A percentile compares a stretch with the other conserved stretches of the same genome.
These are phyloP conservation scores for Chrysoporthe cubensis DNA, from an alignment of 2,329 filamentous ascomycete genomes.

Conservation along the genomic window DNA sequence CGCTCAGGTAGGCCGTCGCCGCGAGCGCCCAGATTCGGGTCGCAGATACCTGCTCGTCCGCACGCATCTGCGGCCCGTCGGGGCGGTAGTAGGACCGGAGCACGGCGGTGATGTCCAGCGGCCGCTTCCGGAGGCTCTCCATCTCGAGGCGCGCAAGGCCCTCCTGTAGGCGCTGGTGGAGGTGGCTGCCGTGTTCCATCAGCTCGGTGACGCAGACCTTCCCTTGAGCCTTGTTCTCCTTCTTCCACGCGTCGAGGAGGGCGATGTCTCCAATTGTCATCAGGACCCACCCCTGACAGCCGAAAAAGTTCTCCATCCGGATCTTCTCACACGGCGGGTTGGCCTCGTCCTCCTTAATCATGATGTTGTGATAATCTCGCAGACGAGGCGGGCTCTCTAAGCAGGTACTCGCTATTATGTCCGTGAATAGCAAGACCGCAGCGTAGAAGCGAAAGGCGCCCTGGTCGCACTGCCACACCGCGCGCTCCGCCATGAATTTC, in stretches of 20 bases:
- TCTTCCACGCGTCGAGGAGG: slow-evolving; percentile 56
- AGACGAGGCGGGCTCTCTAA: slow-evolving; percentile 48
- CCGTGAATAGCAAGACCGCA: slow-evolving; percentile 51
- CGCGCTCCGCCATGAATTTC: slow-evolving; percentile 35
- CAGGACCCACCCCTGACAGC: slow-evolving; percentile 58
- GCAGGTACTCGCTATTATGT: slow-evolving; percentile 54
- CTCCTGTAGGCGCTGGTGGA: slow-evolving; percentile 29
- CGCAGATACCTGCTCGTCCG: slow-evolving; percentile 30
- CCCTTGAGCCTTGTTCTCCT: slow-evolving; percentile 44
- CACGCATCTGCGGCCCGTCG: slow-evolving; percentile 24
- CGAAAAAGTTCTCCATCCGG: slow-evolving; percentile 53
- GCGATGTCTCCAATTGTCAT: slow-evolving; percentile 56
- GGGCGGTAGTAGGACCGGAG: slow-evolving; percentile 22
- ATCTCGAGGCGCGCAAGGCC: slow-evolving; percentile 27
- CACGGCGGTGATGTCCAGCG: slow-evolving; percentile 28
- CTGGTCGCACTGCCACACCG: slow-evolving; percentile 50
- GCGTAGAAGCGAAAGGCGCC: slow-evolving; percentile 52
- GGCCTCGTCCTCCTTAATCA: slow-evolving; percentile 43
- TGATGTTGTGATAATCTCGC: slow-evolving; percentile 44
- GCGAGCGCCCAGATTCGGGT: slow-evolving; percentile 37
- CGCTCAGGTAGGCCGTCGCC: slow-evolving; percentile 33
- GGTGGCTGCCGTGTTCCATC: slow-evolving; percentile 24
- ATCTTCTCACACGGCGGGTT: slow-evolving; percentile 36
- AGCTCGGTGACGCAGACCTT: slow-evolving; percentile 42
- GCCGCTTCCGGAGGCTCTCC: slow-evolving; percentile 29